These are phyloP conservation scores for Cryptosporidium parvum DNA, from an alignment of 169 alveolate genomes.

Conservation along the genomic window DNA sequence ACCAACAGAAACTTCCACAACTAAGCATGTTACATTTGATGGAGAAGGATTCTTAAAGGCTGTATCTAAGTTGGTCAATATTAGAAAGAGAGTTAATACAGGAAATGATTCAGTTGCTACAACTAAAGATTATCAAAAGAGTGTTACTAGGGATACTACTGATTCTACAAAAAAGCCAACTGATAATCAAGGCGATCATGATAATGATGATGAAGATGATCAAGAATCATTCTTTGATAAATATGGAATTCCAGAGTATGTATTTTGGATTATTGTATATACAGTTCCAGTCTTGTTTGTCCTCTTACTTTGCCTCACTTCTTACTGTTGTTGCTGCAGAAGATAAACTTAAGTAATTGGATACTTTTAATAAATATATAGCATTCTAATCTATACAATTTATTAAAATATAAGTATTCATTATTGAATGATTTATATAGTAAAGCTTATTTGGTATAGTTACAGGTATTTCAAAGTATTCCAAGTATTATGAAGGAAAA, in stretches of 20 bases:
- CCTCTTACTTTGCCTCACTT: conserved; percentile 23
- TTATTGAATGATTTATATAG: neutral
- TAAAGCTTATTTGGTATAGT: neutral
- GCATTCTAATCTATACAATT: neutral
- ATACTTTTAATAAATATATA: neutral
- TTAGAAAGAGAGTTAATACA: conserved; percentile 29
- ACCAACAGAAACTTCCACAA: neutral
- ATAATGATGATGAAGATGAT: conserved; percentile 5
- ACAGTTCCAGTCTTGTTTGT: conserved; percentile 27
- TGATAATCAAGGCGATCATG: neutral
- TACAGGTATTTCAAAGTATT: neutral
- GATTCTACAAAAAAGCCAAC: neutral
- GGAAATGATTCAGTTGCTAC: neutral
- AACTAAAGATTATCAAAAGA: conserved; percentile 3
- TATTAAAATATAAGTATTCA: neutral
- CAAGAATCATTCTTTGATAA: conserved; percentile 38
- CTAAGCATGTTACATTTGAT: conserved; percentile 7
- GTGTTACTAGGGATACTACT: neutral
- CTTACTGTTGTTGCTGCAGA: conserved; percentile 48
- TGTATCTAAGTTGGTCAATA: conserved; percentile 48
- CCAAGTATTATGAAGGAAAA: neutral
- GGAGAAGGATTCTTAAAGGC: conserved; percentile 49
- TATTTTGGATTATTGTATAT: conserved; percentile 42
- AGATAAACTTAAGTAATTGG: conserved; percentile 11
- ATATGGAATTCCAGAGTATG: conserved; percentile 46